phyloP scores from a whole-genome alignment of 2,329 filamentous ascomycete genomes.

The Colletotrichum incanum region DNA sequence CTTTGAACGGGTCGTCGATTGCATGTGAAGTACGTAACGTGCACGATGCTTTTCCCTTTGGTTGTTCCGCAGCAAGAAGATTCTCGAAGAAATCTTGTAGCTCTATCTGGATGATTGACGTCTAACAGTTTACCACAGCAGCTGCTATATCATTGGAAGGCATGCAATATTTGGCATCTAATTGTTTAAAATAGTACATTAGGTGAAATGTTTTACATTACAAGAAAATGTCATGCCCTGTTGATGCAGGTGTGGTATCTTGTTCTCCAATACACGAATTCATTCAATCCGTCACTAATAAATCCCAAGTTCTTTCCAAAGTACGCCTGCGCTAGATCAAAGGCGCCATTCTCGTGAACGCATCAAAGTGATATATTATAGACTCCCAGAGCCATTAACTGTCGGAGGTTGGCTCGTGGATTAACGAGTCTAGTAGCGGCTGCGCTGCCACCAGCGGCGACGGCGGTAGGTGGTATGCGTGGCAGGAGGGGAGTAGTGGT shows the following conservation, averaged over 20 bases:
- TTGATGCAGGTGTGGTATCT: conserved; percentile 39
- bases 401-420: not conserved
- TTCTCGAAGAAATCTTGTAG: not conserved
- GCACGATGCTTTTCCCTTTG: no score
- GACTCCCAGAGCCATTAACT: not conserved
- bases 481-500: conserved; percentile 47
- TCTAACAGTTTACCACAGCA: not conserved
- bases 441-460: conserved; percentile 43
- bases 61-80: not conserved
- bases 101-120: not conserved
- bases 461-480: conserved; percentile 37
- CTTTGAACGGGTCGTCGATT: not conserved
- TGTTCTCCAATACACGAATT: conserved; percentile 10
- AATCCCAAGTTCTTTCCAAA: not conserved
- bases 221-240: conserved; percentile 16
- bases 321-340: conserved; percentile 18
- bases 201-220: conserved; percentile 8
- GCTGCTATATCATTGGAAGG: not conserved
- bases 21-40: not conserved
- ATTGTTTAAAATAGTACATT: conserved; percentile 4
- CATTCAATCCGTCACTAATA: conserved; percentile 6
- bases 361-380: not conserved
- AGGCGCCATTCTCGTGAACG: conserved; percentile 1
- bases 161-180: not conserved
- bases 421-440: conserved; percentile 37